Evolutionary conservation across 1,284 basidiomycete species (phyloP).

Genomic region (Microbotryum lychnidis-dioicae): DNA sequence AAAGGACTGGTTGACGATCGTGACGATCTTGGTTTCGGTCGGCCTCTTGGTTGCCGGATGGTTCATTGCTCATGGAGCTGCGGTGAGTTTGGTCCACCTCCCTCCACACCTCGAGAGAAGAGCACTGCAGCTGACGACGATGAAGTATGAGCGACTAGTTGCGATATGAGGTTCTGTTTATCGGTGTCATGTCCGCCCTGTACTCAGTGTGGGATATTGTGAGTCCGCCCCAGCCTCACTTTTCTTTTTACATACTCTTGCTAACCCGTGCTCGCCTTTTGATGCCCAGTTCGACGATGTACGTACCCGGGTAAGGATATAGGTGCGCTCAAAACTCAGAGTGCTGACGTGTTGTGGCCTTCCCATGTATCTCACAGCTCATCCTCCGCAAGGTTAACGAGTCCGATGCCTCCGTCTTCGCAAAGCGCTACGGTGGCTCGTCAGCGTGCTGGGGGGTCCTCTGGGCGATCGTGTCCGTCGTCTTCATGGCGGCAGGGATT

Average conservation of each 20-base stretch:
- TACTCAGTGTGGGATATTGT: conserved; percentile 68
- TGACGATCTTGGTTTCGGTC: conserved; percentile 40
- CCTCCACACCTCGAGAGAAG: no score
- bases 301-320: no score
- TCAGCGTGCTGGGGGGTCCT: conserved; percentile 54
- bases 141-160: no score
- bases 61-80: conserved; percentile 66
- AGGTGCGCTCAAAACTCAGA: background rate
- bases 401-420: conserved; percentile 84
- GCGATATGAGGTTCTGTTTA: conserved; percentile 57
- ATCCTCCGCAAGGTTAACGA: conserved; percentile 69
- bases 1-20: conserved; percentile 57
- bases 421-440: conserved; percentile 45
- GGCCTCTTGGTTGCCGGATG: conserved; percentile 64
- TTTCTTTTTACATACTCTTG: no score
- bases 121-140: no score
- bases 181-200: conserved; percentile 89
- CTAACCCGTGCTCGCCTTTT: no score
- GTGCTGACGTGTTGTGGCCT: background rate
- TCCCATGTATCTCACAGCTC: conserved; percentile 18
- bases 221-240: background rate
- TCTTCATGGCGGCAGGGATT: conserved; percentile 74
- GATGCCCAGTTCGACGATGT: conserved; percentile 9
- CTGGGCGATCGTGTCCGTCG: conserved; percentile 73
- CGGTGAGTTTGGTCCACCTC: conserved; percentile 51